phyloP scores from a whole-genome alignment of 1,139 yeast species.

The Blastobotrys malaysiensis region DNA sequence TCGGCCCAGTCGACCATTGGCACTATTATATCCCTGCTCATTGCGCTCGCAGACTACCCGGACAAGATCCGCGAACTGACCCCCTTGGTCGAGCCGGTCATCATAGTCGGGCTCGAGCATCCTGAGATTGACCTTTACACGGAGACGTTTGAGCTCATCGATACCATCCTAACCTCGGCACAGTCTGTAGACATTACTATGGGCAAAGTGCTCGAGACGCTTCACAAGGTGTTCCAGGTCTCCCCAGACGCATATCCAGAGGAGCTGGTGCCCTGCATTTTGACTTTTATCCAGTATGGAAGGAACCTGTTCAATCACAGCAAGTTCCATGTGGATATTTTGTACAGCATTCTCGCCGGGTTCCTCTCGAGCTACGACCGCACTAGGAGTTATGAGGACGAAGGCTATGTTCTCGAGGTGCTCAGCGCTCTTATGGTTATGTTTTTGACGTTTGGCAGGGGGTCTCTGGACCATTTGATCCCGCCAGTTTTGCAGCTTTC shows the following conservation, averaged over 20 bases:
- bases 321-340: neutral
- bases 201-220: neutral
- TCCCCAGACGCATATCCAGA: neutral
- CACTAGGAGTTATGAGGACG: neutral
- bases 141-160: neutral
- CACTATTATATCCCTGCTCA: conserved; percentile 12
- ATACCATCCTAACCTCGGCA: neutral
- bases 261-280: conserved; percentile 9
- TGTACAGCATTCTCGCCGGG: neutral
- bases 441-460: neutral
- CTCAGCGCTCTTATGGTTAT: neutral
- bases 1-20: conserved; percentile 12
- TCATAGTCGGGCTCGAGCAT: conserved; percentile 9
- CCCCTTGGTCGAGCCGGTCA: conserved; percentile 5
- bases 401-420: neutral
- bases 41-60: conserved; percentile 8
- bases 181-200: neutral
- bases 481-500: neutral
- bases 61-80: conserved; percentile 8
- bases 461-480: neutral
- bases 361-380: neutral
- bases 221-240: neutral
- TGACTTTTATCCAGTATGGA: conserved; percentile 7
- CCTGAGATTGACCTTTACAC: conserved; percentile 11
- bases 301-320: neutral